Evolutionary conservation across 2,329 filamentous ascomycete genomes (phyloP).

Genomic region (Colletotrichum theobromicola): DNA sequence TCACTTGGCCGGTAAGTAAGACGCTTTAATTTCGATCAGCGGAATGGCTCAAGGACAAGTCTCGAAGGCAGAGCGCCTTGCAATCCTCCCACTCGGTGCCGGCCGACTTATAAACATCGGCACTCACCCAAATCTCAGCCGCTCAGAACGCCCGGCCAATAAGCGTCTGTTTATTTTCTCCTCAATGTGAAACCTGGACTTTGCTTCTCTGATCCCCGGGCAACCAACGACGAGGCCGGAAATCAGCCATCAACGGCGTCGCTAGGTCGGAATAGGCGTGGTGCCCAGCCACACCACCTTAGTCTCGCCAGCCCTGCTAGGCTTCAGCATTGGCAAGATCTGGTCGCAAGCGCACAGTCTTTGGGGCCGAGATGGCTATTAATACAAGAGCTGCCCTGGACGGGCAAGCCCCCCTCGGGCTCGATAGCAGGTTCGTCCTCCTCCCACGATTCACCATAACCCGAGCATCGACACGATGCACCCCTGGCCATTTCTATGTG

Average conservation of each 20-base stretch:
- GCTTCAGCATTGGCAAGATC: neutral
- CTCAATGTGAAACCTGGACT: neutral
- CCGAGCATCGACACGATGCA: neutral
- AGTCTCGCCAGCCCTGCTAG: neutral
- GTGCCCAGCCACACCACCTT: neutral
- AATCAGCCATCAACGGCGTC: neutral
- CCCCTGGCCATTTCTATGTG: neutral
- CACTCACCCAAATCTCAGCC: neutral
- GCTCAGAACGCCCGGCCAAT: neutral
- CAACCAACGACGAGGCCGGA: neutral
- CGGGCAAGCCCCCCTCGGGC: accelerated
- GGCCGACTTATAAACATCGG: neutral
- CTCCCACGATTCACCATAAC: neutral
- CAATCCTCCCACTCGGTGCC: too few species aligned
- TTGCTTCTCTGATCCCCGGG: neutral
- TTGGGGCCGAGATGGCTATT: neutral
- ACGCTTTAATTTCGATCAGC: neutral
- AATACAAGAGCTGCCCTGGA: neutral
- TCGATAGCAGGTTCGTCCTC: neutral
- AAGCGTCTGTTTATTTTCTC: neutral
- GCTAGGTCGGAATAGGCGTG: neutral
- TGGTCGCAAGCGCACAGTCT: neutral
- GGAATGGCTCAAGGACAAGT: neutral
- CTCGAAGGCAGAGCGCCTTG: neutral
- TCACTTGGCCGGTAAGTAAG: neutral